These are phyloP conservation scores for Cymbidium sinense DNA, from an alignment of 106 monocot species.

Conservation along the genomic window DNA sequence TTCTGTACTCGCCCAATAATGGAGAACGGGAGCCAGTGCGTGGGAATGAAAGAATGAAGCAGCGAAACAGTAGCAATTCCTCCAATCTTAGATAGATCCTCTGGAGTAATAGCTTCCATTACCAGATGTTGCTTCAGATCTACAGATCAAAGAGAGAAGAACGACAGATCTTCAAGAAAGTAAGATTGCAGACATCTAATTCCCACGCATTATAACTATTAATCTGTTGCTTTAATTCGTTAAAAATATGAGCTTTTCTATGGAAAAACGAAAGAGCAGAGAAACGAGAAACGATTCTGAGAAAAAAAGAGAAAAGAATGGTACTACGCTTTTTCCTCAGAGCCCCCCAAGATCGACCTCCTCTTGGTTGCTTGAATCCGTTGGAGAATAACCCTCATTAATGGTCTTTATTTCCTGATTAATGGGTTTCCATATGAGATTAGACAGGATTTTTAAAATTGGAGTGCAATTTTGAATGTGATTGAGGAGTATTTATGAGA, in stretches of 20 bases:
- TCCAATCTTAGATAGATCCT: conserved; percentile 59
- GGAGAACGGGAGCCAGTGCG: conserved; percentile 72
- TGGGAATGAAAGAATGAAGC: conserved; percentile 71
- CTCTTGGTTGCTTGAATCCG: too few species aligned
- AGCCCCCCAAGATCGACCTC: too few species aligned
- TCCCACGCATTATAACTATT: background rate
- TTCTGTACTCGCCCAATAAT: conserved; percentile 68
- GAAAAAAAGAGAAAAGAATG: background rate
- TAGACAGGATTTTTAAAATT: too few species aligned
- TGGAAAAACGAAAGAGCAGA: background rate
- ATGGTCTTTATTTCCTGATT: too few species aligned
- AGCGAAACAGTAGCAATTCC: conserved; percentile 70
- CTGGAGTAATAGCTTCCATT: conserved; percentile 45
- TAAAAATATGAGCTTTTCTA: background rate
- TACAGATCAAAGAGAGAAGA: background rate
- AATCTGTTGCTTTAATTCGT: background rate
- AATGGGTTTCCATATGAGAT: too few species aligned
- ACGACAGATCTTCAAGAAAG: background rate
- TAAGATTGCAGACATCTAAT: background rate
- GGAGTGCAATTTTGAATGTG: too few species aligned
- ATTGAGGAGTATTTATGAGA: too few species aligned
- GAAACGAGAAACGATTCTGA: background rate
- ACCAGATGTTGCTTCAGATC: conserved; percentile 1
- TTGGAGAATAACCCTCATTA: too few species aligned
- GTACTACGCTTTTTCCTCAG: background rate